Evolutionary conservation across 129 eudicot genomes (phyloP).

Genomic region (Flaveria bidentis): DNA sequence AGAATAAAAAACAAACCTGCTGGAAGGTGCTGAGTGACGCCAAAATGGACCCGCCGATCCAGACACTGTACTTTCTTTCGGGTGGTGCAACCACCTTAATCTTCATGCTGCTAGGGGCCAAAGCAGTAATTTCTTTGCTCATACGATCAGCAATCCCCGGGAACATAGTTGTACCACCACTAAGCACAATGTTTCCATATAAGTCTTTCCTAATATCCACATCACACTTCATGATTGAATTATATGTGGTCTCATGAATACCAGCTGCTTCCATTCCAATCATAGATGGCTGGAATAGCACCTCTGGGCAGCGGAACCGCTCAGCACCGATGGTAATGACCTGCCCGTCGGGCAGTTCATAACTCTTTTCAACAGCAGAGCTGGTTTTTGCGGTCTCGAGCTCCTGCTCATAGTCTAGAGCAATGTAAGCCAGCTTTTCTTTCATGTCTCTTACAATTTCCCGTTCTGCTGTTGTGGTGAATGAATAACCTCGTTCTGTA

Average conservation of each 20-base stretch:
- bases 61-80: conserved; percentile 76
- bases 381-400: conserved; percentile 65
- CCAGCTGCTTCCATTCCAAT: conserved; percentile 85
- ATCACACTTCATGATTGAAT: conserved; percentile 83
- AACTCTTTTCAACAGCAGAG: conserved; percentile 73
- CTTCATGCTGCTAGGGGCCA: conserved; percentile 88
- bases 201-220: conserved; percentile 79
- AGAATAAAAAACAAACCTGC: conserved; percentile 45
- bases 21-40: conserved; percentile 90
- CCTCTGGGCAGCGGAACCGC: conserved; percentile 83
- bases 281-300: conserved; percentile 65
- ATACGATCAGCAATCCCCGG: conserved; percentile 79
- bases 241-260: conserved; percentile 76
- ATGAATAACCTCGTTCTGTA: conserved; percentile 74
- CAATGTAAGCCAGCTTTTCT: conserved; percentile 68
- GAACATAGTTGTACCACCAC: conserved; percentile 86
- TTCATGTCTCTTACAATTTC: conserved; percentile 84
- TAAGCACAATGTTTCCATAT: conserved; percentile 76
- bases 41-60: conserved; percentile 80
- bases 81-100: conserved; percentile 83
- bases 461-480: conserved; percentile 82
- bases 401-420: conserved; percentile 79
- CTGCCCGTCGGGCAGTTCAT: conserved; percentile 79
- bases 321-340: conserved; percentile 70
- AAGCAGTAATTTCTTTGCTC: conserved; percentile 79